Evolutionary conservation across 176 grass and related monocot species (phyloP), one percentile per base, ranked within the genome.

Genomic region (Aegilops speltoides): DNA sequence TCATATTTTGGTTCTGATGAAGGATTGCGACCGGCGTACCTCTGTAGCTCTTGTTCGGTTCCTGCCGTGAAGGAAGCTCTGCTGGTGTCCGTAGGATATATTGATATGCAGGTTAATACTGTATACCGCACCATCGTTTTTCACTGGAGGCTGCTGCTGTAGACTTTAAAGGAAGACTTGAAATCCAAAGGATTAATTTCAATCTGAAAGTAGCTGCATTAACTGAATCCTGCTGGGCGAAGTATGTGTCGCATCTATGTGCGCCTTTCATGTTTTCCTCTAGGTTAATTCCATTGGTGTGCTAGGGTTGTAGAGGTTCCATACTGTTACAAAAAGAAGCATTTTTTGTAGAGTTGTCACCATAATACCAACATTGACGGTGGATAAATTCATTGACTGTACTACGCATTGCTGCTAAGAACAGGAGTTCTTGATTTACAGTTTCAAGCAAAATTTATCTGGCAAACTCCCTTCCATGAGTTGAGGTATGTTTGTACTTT

Each of bases 221-320:
- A 67, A 94, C 92, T 83, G 90, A 94, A 67, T 92, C 88, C 65
- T 97, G 95, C 86, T 97, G 90, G 92, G 78, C 86, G 24, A 92
- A 89, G 90, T 97, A 97, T 88, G 79, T 63, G 3, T 15, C 61
- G 5, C 63, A 25, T 77, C 60, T 24, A 36, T 73, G 56, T 41
- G 40, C 78, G 65, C 59, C 81, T 38, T 61, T 14, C 74, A 24
- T 84, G 17, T 28, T 65, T 65, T 65, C 63, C 40, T 41, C 41
- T 25, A 52, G 69, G 23, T 38, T 45, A 60, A 36, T 36, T 8
- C 32, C 24, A 48, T 60, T 40, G 17, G 34, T 13, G 11, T 43
- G 41, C 41, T 43, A 11, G 10, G 41, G 41, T 43, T 43, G 41
- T 43, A 43, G 41, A 3, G 4, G 41, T 43, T 43, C 41, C 36